A percentile compares a stretch with the other conserved stretches of the same genome.
phyloP scores from a whole-genome alignment of 345 rosid species.

The Psidium guajava region DNA sequence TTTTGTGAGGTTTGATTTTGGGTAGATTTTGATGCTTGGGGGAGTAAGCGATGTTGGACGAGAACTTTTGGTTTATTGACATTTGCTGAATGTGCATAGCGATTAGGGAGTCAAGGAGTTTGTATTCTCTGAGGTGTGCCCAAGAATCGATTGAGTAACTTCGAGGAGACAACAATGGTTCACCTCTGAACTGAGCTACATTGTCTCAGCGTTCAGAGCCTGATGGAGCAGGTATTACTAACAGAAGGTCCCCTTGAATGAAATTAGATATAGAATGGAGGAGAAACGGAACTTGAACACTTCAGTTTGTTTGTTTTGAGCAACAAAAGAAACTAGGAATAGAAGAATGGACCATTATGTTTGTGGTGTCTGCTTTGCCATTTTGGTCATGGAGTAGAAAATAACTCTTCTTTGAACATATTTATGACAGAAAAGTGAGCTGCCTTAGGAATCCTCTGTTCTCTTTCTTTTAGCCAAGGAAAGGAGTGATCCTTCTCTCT shows the following conservation, averaged over 20 bases:
- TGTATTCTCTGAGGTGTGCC: neutral
- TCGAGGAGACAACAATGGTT: neutral
- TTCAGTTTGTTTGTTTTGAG: neutral
- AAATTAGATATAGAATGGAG: neutral
- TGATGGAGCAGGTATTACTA: neutral
- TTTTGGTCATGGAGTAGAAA: neutral
- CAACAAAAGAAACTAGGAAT: neutral
- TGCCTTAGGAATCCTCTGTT: neutral
- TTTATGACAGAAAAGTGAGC: neutral
- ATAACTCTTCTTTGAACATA: neutral
- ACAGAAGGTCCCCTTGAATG: neutral
- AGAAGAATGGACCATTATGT: neutral
- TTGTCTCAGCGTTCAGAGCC: neutral
- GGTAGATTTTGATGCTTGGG: neutral
- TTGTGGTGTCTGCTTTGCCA: neutral
- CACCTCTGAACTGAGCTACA: neutral
- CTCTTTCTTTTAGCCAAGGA: neutral
- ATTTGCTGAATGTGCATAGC: neutral
- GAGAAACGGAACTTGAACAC: neutral
- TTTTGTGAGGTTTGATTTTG: neutral
- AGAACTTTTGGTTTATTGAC: neutral
- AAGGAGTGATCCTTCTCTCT: neutral
- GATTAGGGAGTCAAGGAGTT: neutral
- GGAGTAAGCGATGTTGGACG: neutral
- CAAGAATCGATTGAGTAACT: neutral